Evolutionary conservation across 176 grass and related monocot species (phyloP), one percentile per base, ranked within the genome.

Genomic region (Carex myosuroides): DNA sequence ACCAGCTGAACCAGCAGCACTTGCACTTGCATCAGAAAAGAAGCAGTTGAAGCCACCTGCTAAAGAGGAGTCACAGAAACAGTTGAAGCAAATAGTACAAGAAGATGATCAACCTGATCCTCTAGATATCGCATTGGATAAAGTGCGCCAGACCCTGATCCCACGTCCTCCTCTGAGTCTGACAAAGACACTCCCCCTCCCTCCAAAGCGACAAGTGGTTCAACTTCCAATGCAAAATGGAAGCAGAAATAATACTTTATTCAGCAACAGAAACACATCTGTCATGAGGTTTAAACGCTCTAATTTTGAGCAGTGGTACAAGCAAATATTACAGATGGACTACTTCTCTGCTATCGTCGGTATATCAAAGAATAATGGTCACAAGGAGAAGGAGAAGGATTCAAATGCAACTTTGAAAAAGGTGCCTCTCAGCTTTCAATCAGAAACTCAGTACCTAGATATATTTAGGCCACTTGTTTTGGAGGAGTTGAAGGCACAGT

Each of bases 401-500:
- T 5, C 22, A 53, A 80, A 37, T 80, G 64, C 56, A 20, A 78
- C 78, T 85, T 87, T 98, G 81, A 94, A 90, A 87, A 85, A 93
- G 86, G 84, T 98, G 41, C 95, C 95, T 81, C 85, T 91, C 58
- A 87, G 86, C 76, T 98, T 98, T 86, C 67, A 93, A 65, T 94
- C 92, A 85, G 89, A 88, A 87, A 90, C 26, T 77, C 89, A 94
- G 82, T 98, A 94, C 86, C 60, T 98, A 67, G 89, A 93, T n/a
- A 98, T 98, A 91, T 98, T 98, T 66, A 89, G 86, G 82, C 95
- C 95, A 85, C 84, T 98, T 57, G 95, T 94, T 88, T 85, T 98
- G 79, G 95, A 98, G 82, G 95, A 98, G 83, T 93, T 98, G 58
- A 94, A 94, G 89, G 95, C 92, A 39, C 95, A 98, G 89, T 87